phyloP scores from a whole-genome alignment of 306 rosid species.

The Datisca glomerata region DNA sequence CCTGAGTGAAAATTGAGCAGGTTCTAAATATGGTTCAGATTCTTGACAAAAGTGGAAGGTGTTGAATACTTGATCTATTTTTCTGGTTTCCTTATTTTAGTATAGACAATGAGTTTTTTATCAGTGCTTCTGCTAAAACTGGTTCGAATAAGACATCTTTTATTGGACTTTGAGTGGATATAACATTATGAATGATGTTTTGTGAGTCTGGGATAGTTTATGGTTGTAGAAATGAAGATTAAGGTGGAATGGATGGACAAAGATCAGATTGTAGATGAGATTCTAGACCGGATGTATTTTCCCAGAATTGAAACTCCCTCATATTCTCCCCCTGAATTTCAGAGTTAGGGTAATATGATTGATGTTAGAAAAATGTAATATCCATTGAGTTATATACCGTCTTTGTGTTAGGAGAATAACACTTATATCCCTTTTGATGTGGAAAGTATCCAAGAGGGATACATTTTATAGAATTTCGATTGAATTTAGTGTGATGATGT shows the following conservation, averaged over 20 bases:
- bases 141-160: background rate
- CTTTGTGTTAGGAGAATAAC: background rate
- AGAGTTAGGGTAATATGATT: background rate
- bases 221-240: background rate
- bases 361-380: background rate
- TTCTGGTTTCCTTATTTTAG: background rate
- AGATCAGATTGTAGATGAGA: no score
- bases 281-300: no score
- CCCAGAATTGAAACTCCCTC: background rate
- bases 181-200: background rate
- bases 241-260: background rate
- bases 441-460: background rate
- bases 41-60: background rate
- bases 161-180: background rate
- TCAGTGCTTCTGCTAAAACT: background rate
- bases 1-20: background rate
- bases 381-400: background rate
- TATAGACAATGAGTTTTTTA: background rate
- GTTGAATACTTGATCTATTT: background rate
- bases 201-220: background rate
- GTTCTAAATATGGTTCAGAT: background rate
- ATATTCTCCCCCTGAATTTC: constrained; percentile 2
- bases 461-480: background rate
- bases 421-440: background rate
- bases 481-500: no score